These are phyloP conservation scores for Chamaenerion angustifolium DNA, from an alignment of 345 rosid species.

Conservation along the genomic window DNA sequence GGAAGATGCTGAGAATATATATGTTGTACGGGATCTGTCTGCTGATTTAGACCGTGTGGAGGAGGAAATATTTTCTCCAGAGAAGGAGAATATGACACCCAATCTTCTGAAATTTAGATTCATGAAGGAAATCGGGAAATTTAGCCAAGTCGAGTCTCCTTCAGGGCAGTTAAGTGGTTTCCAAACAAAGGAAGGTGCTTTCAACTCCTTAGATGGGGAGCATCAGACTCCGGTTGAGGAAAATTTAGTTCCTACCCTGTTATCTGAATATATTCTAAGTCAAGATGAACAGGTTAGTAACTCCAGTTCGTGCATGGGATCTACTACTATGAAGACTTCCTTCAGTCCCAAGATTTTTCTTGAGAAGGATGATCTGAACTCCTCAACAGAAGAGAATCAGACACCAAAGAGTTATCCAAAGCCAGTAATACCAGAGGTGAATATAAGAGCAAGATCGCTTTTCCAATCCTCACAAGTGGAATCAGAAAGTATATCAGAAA, in stretches of 20 bases:
- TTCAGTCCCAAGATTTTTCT: conserved; percentile 1
- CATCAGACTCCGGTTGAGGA: too few relatives aligned
- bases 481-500: too few relatives aligned
- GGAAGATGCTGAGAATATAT: conserved; percentile 11
- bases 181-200: conserved; percentile 12
- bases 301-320: too few relatives aligned
- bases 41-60: conserved; percentile 24
- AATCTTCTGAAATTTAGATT: conserved; percentile 30
- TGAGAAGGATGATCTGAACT: conserved; percentile 4
- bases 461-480: too few relatives aligned
- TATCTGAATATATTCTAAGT: too few relatives aligned
- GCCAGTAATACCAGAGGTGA: background rate
- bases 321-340: too few relatives aligned
- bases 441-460: background rate
- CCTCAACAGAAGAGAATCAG: too few relatives aligned
- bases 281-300: too few relatives aligned
- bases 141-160: conserved; percentile 7
- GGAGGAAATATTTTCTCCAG: conserved; percentile 53
- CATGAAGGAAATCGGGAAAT: conserved; percentile 27
- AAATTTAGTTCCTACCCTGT: too few relatives aligned
- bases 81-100: conserved; percentile 80
- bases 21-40: conserved; percentile 9
- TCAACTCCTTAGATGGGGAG: too few relatives aligned
- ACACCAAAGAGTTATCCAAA: background rate
- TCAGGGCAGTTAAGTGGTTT: conserved; percentile 16